Conservation (phyloP, 31 red algal species). For the Asparagopsis taxiformis region DNA sequence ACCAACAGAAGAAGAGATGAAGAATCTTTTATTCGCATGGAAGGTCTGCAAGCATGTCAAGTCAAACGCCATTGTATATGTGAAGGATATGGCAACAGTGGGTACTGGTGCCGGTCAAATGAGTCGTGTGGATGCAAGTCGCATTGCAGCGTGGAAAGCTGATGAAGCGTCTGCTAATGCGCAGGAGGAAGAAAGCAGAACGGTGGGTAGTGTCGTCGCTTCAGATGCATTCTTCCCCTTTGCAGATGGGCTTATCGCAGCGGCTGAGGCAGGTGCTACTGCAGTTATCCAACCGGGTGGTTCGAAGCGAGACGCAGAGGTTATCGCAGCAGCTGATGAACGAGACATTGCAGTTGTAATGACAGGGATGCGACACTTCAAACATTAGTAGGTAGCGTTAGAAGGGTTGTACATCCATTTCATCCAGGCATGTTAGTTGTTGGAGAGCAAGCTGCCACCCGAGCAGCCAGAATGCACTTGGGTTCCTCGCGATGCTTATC, state of each 20-base stretch:
- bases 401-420: too few relatives aligned
- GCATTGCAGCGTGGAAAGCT: constrained; percentile 97
- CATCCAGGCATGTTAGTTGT: too few relatives aligned
- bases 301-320: constrained; percentile 89
- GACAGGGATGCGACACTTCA: constrained; percentile 93
- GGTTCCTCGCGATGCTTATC: too few relatives aligned
- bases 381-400: constrained; percentile 54
- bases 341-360: constrained; percentile 88
- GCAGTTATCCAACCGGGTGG: constrained; percentile 98
- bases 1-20: constrained; percentile 90
- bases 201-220: constrained; percentile 83
- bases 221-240: constrained; percentile 99
- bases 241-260: constrained; percentile 87
- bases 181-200: constrained; percentile 77
- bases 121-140: constrained; percentile 95
- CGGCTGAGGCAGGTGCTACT: constrained; percentile 92
- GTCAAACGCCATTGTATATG: constrained; percentile 99
- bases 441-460: too few relatives aligned
- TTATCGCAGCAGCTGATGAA: constrained; percentile 96
- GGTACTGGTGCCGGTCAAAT: constrained; percentile 97
- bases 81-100: constrained; percentile 58
- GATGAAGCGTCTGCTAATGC: constrained; percentile 62
- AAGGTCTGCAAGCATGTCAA: constrained; percentile 96
- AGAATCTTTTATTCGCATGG: constrained; percentile 89
- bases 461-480: too few relatives aligned